A percentile compares a stretch with the other conserved stretches of the same genome.
phyloP scores from a whole-genome alignment of 768 basidiomycete genomes.

The Leccinum variicolor region DNA sequence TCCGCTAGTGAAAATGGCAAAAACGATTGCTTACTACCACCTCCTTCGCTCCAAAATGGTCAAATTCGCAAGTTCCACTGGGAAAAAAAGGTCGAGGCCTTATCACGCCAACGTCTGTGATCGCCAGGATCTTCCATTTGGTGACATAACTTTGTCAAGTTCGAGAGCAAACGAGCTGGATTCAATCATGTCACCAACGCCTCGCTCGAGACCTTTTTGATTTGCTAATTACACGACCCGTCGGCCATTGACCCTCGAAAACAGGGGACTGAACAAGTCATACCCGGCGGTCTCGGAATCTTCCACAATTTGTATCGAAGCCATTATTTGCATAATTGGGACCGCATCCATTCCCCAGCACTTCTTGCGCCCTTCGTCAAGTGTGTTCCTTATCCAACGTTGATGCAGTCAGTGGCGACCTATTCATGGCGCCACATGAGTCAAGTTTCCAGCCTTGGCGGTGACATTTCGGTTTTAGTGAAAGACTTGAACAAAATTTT shows the following conservation, averaged over 20 bases:
- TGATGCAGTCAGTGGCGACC: background rate
- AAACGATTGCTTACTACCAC: conserved; percentile 15
- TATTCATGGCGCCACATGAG: background rate
- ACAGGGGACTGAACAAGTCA: conserved; percentile 8
- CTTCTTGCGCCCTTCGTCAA: conserved; percentile 27
- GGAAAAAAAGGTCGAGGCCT: conserved; percentile 16
- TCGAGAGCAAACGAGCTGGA: conserved; percentile 17
- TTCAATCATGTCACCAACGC: conserved; percentile 1
- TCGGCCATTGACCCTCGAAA: conserved; percentile 17
- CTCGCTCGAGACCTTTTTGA: conserved; percentile 14
- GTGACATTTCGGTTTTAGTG: background rate
- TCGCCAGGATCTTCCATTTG: conserved; percentile 31
- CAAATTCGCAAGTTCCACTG: conserved; percentile 22
- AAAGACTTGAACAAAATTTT: background rate
- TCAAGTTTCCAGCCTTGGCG: conserved; percentile 8
- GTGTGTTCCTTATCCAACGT: conserved; percentile 7
- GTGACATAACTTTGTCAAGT: conserved; percentile 16
- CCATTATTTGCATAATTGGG: conserved; percentile 12
- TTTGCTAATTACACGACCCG: conserved; percentile 12
- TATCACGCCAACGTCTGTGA: conserved; percentile 23
- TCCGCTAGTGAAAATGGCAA: conserved; percentile 25
- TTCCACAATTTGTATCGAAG: conserved; percentile 7
- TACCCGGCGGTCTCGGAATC: conserved; percentile 10
- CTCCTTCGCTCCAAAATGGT: conserved; percentile 17
- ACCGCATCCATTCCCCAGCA: conserved; percentile 26